Conservation (phyloP, 2,329 filamentous ascomycete genomes). For the Didymella pinodella region DNA sequence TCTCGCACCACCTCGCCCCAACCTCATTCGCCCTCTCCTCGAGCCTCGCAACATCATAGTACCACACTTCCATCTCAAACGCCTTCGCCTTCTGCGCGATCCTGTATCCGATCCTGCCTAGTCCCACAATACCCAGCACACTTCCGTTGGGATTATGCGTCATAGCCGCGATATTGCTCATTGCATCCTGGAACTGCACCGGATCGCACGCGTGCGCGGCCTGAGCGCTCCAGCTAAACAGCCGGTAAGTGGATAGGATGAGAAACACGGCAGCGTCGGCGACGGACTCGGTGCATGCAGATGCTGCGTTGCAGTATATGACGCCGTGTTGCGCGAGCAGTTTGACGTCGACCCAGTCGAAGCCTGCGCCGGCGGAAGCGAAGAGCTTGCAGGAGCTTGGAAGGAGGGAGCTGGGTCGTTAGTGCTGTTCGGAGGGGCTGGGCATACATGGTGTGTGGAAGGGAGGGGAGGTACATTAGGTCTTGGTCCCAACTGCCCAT, state of each 20-base stretch:
- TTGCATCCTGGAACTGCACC: constrained; percentile 64
- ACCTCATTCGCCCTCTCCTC: constrained; percentile 55
- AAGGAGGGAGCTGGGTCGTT: constrained; percentile 43
- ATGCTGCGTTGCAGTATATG: constrained; percentile 76
- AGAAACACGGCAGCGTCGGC: constrained; percentile 75
- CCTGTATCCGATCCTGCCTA: constrained; percentile 64
- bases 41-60: constrained; percentile 66
- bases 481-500: constrained; percentile 71
- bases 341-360: constrained; percentile 69
- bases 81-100: constrained; percentile 67
- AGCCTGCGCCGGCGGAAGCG: constrained; percentile 68
- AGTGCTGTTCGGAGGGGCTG: not conserved
- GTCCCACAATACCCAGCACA: constrained; percentile 71
- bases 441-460: not conserved
- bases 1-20: constrained; percentile 62
- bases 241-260: constrained; percentile 73
- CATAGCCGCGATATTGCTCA: constrained; percentile 65
- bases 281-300: constrained; percentile 74
- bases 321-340: constrained; percentile 69
- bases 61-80: constrained; percentile 73
- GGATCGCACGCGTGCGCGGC: constrained; percentile 61
- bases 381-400: constrained; percentile 64
- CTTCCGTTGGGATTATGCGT: constrained; percentile 71
- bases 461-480: constrained; percentile 52
- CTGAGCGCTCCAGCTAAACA: constrained; percentile 69